Conservation (phyloP, 441 rosid species). For the Pelargonium myrrhifolium region DNA sequence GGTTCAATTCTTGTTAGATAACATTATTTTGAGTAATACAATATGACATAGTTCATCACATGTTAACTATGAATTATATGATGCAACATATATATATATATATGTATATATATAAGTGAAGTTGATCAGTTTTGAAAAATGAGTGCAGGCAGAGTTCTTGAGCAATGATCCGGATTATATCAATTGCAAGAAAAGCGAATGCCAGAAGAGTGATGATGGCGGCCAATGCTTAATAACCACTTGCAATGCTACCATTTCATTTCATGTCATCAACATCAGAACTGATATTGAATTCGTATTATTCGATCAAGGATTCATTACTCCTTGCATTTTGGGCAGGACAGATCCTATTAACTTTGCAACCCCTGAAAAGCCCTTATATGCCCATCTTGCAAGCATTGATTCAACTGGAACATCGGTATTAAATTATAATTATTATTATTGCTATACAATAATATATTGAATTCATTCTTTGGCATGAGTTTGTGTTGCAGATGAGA, state of each 20-base stretch:
- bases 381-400: constrained; percentile 44
- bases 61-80: too few species aligned
- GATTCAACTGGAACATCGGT: constrained; percentile 56
- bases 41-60: too few species aligned
- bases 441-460: too few species aligned
- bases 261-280: constrained; percentile 58
- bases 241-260: constrained; percentile 35
- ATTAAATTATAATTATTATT: too few species aligned
- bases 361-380: constrained; percentile 40
- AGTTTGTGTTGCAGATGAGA: constrained; percentile 40
- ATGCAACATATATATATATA: too few species aligned
- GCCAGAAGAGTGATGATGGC: constrained; percentile 22
- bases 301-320: constrained; percentile 41
- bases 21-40: too few species aligned
- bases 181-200: constrained; percentile 35
- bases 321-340: constrained; percentile 40
- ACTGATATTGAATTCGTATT: constrained; percentile 52
- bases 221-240: constrained; percentile 27
- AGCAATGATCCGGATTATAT: constrained; percentile 47
- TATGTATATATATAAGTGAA: too few species aligned
- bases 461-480: neutral
- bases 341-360: constrained; percentile 37
- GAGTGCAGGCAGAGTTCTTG: constrained; percentile 47
- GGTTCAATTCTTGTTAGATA: too few species aligned
- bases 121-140: too few species aligned